A percentile compares a stretch with the other conserved stretches of the same genome.
Evolutionary conservation across 2,329 filamentous ascomycete species (phyloP).

Genomic region (Pyrenochaeta sp.): DNA sequence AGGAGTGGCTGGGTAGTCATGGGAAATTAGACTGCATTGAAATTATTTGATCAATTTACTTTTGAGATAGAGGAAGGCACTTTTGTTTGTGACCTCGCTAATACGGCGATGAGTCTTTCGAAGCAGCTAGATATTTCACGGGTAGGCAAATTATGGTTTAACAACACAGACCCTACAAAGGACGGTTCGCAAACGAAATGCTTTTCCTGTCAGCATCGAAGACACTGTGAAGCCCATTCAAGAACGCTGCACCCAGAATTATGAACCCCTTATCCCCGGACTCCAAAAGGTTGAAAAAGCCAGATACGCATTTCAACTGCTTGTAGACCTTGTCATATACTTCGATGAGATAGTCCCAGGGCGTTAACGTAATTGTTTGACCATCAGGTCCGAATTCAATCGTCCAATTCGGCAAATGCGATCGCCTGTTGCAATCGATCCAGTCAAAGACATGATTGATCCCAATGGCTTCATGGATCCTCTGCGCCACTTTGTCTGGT

Average conservation of each 20-base stretch:
- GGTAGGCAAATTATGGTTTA: no score
- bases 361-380: conserved; percentile 11
- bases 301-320: conserved; percentile 13
- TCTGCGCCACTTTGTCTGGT: conserved; percentile 1
- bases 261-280: conserved; percentile 9
- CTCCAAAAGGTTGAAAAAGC: not conserved
- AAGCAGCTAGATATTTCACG: no score
- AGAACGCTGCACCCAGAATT: conserved; percentile 12
- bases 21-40: no score
- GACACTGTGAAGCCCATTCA: conserved; percentile 13
- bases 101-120: no score
- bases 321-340: conserved; percentile 5
- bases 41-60: no score
- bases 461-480: conserved; percentile 2
- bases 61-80: no score
- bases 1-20: no score
- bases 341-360: conserved; percentile 17
- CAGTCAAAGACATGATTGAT: conserved; percentile 1
- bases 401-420: conserved; percentile 6
- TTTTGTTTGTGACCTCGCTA: no score
- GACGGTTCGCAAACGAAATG: conserved; percentile 11
- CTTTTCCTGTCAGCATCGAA: conserved; percentile 16
- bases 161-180: not conserved
- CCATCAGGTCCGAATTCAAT: conserved; percentile 8
- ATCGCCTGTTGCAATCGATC: conserved; percentile 10